A percentile compares a stretch with the other conserved stretches of the same genome.
Evolutionary conservation across 164 flowering plant species (phyloP).

Genomic region (Kingdonia uniflora): DNA sequence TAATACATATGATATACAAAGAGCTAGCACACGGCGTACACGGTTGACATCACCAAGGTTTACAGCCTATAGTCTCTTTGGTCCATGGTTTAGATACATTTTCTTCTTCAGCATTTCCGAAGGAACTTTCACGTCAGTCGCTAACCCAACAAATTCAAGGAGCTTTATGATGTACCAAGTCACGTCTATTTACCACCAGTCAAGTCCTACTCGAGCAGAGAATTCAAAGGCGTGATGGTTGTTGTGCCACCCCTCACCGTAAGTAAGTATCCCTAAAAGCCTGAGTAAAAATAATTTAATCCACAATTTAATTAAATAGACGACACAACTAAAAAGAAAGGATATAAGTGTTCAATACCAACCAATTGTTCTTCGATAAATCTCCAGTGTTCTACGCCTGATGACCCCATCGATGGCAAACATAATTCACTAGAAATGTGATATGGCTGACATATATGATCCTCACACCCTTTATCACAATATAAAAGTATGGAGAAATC

Average conservation of each 20-base stretch:
- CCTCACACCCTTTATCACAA: not conserved
- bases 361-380: not conserved
- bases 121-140: not conserved
- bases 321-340: not conserved
- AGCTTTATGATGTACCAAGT: conserved; percentile 1
- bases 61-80: too few species aligned
- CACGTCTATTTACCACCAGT: not conserved
- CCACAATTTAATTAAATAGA: not conserved
- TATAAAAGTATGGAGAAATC: too few species aligned
- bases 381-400: not conserved
- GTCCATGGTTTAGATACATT: too few species aligned
- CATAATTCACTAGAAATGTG: not conserved
- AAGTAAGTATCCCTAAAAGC: not conserved
- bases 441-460: not conserved
- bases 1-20: too few species aligned
- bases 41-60: too few species aligned
- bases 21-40: too few species aligned
- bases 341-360: not conserved
- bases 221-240: too few species aligned
- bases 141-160: not conserved
- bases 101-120: too few species aligned
- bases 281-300: not conserved
- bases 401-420: not conserved
- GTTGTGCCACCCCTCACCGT: too few species aligned
- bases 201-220: too few species aligned